Base-by-base conservation (phyloP, 2,329 filamentous ascomycete species). In the Verticillium nubilum region DNA sequence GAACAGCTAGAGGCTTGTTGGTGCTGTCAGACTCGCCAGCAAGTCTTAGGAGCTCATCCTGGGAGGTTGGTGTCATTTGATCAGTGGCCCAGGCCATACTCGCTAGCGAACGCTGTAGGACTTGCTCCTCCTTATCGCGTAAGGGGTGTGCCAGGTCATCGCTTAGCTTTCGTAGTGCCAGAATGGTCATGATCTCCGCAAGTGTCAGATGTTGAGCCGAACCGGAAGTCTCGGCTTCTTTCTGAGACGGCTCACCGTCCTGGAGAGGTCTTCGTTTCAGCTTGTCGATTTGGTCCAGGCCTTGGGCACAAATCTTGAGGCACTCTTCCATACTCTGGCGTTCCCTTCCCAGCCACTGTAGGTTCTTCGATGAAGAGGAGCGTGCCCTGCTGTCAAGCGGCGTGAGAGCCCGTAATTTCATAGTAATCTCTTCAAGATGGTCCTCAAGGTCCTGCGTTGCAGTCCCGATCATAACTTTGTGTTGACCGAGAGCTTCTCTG, bases 311-410 rank as follows among this genome's bases (percentile, higher is more conserved):
- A 25, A 68, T 64, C 28, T 59, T 53, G 9, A 68, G 58, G 2
- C 67, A 65, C 29, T 65, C 59, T 50, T 63, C 59, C 6, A 65
- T 66, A 60, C 64, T 67, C 55, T 63, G 56, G 29, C 65, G 67
- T 53, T 68, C 67, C 26, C 54, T 28, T 17, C 55, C 33, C 12
- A 60, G 37, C 15, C 29, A 31, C 6, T 54, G n/a, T n/a, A n/a
- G n/a, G n/a, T n/a, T n/a, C n/a, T n/a, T n/a, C n/a, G n/a, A n/a
- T n/a, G n/a, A n/a, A n/a, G n/a, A n/a, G n/a, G n/a, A n/a, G n/a
- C n/a, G n/a, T n/a, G n/a, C 52, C 6, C 50, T 59, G 28, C 28
- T 10, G 10, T 10, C 28, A 10, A 10, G 28, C 10, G 28, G 28
- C 5, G 28, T 31, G 10, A 31, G 28, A 31, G 5, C 5, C n/a